Percentiles rank a stretch among this genome's conserved stretches.
Evolutionary conservation across 371 early-diverging fungal species (phyloP).

Genomic region (Mucor lusitanicus): DNA sequence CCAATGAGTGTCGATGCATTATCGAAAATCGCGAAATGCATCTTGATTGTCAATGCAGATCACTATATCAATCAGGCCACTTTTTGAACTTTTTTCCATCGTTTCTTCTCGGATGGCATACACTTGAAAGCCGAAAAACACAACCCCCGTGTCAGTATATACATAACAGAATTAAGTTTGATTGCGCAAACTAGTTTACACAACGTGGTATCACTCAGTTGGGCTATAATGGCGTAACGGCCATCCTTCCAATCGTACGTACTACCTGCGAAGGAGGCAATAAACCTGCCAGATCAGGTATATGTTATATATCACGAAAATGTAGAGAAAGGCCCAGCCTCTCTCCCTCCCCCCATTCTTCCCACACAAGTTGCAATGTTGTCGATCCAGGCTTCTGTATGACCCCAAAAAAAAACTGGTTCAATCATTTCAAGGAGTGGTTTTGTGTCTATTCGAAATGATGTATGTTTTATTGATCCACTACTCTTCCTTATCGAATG

Average conservation of each 20-base stretch:
- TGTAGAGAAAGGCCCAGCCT: not conserved
- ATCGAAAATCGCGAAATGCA: no score
- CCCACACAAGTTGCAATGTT: not conserved
- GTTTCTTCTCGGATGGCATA: no score
- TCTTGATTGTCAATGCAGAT: no score
- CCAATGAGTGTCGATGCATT: no score
- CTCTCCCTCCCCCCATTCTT: not conserved
- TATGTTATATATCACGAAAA: not conserved
- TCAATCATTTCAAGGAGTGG: not conserved
- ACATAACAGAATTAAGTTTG: no score
- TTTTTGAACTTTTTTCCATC: no score
- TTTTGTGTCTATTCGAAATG: not conserved
- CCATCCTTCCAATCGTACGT: not conserved
- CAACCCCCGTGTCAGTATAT: no score
- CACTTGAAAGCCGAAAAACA: no score
- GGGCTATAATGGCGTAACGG: not conserved
- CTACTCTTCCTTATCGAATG: constrained; percentile 35
- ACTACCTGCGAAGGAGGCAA: no score
- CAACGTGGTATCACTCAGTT: not conserved
- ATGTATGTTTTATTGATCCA: not conserved
- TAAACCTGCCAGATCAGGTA: not conserved
- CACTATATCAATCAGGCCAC: no score
- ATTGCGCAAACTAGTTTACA: not conserved
- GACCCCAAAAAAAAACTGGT: not conserved
- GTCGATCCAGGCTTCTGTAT: not conserved